phyloP scores from a whole-genome alignment of 257 asterid genomes.

The Solanum commersonii region DNA sequence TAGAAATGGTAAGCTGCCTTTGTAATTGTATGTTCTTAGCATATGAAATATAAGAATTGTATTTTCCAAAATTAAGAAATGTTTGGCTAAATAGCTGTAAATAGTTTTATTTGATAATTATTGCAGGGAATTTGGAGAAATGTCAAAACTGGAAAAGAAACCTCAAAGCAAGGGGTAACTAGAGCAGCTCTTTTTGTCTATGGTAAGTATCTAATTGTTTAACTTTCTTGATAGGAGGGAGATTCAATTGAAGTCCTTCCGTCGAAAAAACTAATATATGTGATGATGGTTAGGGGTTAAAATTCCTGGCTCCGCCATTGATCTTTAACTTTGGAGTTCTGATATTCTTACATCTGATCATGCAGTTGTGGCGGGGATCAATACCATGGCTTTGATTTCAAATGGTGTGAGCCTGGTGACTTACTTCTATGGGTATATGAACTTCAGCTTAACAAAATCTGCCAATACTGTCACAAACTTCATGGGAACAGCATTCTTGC shows the following conservation, averaged over 20 bases:
- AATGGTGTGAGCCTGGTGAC: constrained; percentile 57
- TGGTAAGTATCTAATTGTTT: background rate
- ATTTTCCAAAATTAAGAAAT: background rate
- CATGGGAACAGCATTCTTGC: constrained; percentile 52
- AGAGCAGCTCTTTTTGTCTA: constrained; percentile 2
- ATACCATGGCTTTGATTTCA: constrained; percentile 51
- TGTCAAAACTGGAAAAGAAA: background rate
- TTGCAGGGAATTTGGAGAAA: background rate
- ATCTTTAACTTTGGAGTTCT: background rate
- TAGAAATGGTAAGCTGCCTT: background rate
- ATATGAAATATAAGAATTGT: background rate
- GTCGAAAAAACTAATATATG: background rate
- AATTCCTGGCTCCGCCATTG: background rate
- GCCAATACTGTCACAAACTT: constrained; percentile 60
- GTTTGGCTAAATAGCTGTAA: background rate
- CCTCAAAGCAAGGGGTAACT: background rate
- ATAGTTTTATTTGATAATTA: background rate
- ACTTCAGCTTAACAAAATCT: constrained; percentile 42
- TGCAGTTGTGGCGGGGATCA: constrained; percentile 44
- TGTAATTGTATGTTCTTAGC: background rate
- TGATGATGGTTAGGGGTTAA: background rate
- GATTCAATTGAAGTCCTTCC: background rate
- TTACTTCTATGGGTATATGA: constrained; percentile 50
- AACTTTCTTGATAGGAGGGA: background rate
- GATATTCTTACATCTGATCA: constrained; percentile 27